Evolutionary conservation across 257 asterid genomes (phyloP), one percentile per base, ranked within the genome.

Genomic region (Capsicum chinense): DNA sequence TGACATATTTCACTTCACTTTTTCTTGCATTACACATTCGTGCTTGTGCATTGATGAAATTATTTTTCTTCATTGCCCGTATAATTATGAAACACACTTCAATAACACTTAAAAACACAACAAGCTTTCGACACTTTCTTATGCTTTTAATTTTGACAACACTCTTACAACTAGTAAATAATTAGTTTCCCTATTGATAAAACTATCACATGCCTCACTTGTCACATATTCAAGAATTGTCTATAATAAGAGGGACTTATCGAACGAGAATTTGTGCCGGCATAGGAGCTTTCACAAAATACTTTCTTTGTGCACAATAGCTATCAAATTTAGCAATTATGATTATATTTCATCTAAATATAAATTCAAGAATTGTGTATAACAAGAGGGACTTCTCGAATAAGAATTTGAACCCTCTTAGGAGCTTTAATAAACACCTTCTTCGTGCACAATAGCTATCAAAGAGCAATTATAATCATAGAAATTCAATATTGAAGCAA

Each of bases 131-230:
- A 4, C 19, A 9, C 54, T 39, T 67, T 67, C 2, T 12, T 37
- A 37, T 35, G 39, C 39, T 71, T 44, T 44, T n/a, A 3, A 57
- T 48, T 73, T 48, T 19, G 39, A 71, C 42, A 19, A 6, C 62
- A 74, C 42, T 74, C n/a, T 74, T 74, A 13, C 62, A 74, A 9
- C 81, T 78, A 33, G 64, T 54, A 26, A 54, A 52, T 9, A 78
- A 78, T 7, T 5, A 78, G 15, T 52, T 8, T 10, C 50, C 63
- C 81, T 14, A 78, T 54, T 78, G 48, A 78, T 26, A 26, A 14
- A 21, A 76, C 52, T 50, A 74, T 21, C 62, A 50, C 39, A 26
- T 26, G 17, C 7, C 81, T 21, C 62, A 50, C 62, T 74, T 11
- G 62, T 50, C 42, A 48, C 19, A 21, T 26, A 26, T 33, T 78